Evolutionary conservation across 768 basidiomycete species (phyloP).

Genomic region (Suillus tomentosus): DNA sequence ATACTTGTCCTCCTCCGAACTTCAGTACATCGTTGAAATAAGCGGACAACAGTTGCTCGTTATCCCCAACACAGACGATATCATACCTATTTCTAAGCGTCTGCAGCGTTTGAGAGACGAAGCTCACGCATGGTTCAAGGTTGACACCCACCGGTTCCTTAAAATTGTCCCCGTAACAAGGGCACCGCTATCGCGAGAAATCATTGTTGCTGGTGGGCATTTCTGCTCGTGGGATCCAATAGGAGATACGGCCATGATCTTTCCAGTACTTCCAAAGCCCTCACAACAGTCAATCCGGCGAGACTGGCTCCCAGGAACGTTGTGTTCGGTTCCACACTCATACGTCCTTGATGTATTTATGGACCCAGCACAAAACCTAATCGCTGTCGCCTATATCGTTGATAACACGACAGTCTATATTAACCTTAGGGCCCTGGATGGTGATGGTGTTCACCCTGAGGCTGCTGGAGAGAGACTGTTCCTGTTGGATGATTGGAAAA

Average conservation of each 20-base stretch:
- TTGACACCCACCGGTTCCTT: background rate
- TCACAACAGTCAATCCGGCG: background rate
- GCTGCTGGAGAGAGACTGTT: background rate
- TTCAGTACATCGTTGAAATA: background rate
- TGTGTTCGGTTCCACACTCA: background rate
- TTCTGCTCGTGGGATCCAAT: background rate
- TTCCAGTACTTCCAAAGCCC: background rate
- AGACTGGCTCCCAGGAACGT: background rate
- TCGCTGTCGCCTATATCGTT: background rate
- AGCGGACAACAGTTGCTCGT: background rate
- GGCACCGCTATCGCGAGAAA: too few relatives aligned
- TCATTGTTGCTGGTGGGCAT: background rate
- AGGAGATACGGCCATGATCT: background rate
- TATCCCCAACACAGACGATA: background rate
- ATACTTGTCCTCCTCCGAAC: background rate
- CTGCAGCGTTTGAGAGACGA: background rate
- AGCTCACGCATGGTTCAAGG: background rate
- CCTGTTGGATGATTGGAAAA: background rate
- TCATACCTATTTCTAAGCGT: background rate
- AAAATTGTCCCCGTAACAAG: background rate
- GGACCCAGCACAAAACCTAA: background rate
- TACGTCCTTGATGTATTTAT: background rate
- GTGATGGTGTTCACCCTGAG: background rate
- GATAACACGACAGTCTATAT: background rate
- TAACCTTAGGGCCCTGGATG: background rate